Evolutionary conservation across 2,329 filamentous ascomycete genomes (phyloP).

Genomic region (Endothia cerciana): DNA sequence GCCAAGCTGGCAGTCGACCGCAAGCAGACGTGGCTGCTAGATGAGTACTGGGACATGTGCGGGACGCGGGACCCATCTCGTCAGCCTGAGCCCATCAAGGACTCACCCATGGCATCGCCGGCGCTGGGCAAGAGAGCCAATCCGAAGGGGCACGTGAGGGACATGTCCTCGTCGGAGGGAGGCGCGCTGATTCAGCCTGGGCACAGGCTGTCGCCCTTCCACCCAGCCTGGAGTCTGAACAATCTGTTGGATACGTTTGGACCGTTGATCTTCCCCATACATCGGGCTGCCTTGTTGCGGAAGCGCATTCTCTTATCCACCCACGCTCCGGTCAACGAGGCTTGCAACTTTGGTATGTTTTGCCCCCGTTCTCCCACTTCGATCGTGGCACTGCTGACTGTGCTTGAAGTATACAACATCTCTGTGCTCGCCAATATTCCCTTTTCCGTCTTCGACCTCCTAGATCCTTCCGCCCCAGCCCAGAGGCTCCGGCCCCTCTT

Average conservation of each 20-base stretch:
- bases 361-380: neutral
- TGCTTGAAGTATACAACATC: conserved; percentile 76
- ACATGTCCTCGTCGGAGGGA: conserved; percentile 65
- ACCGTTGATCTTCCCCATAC: conserved; percentile 87
- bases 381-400: conserved; percentile 31
- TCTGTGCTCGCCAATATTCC: conserved; percentile 93
- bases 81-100: conserved; percentile 41
- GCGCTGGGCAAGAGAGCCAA: conserved; percentile 43
- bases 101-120: conserved; percentile 58
- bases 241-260: conserved; percentile 82
- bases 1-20: conserved; percentile 69
- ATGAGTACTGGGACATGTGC: conserved; percentile 79
- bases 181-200: conserved; percentile 60
- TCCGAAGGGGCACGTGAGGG: conserved; percentile 54
- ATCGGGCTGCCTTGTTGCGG: conserved; percentile 82
- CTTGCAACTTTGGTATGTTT: conserved; percentile 83
- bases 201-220: conserved; percentile 73
- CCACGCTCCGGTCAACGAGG: conserved; percentile 80
- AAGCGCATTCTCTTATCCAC: conserved; percentile 88
- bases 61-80: conserved; percentile 46
- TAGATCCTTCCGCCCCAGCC: conserved; percentile 65
- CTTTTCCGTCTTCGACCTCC: conserved; percentile 68
- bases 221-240: conserved; percentile 84
- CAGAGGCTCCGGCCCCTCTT: conserved; percentile 83
- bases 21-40: conserved; percentile 65